These are phyloP conservation scores for Penicillium psychrosexuale DNA, from an alignment of 2,329 filamentous ascomycete genomes.

Conservation along the genomic window DNA sequence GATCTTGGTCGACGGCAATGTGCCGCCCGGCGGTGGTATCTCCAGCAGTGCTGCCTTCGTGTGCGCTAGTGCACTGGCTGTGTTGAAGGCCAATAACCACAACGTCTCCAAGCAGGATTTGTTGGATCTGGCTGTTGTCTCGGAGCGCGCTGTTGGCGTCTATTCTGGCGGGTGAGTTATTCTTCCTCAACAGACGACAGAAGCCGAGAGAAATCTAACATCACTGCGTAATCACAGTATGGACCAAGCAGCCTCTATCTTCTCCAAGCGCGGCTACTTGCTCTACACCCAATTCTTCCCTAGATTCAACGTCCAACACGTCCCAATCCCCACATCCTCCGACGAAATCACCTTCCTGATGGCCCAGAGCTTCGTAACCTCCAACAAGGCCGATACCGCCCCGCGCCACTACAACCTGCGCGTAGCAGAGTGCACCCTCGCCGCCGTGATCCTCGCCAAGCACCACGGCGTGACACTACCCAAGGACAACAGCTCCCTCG, in stretches of 20 bases:
- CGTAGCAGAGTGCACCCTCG: constrained; percentile 91
- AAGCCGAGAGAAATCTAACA: neutral
- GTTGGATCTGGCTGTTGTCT: constrained; percentile 89
- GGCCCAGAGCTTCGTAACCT: constrained; percentile 88
- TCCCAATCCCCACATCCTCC: constrained; percentile 75
- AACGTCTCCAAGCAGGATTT: constrained; percentile 86
- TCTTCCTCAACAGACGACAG: neutral
- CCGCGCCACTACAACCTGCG: constrained; percentile 95
- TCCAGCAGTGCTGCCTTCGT: constrained; percentile 94
- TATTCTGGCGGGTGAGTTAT: constrained; percentile 80
- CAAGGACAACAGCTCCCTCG: constrained; percentile 75
- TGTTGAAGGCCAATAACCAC: constrained; percentile 81
- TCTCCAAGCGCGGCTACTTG: constrained; percentile 79
- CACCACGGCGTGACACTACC: constrained; percentile 64
- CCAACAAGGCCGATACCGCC: constrained; percentile 91
- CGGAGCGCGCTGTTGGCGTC: constrained; percentile 89
- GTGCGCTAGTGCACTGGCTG: constrained; percentile 81
- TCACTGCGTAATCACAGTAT: constrained; percentile 53
- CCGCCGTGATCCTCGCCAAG: constrained; percentile 66
- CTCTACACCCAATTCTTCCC: constrained; percentile 90
- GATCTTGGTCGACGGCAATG: constrained; percentile 83
- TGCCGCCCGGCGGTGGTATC: constrained; percentile 86
- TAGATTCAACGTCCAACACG: constrained; percentile 68
- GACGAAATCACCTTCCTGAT: constrained; percentile 89
- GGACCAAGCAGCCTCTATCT: constrained; percentile 96